A percentile compares a stretch with the other conserved stretches of the same genome.
Evolutionary conservation across 805 yeast genomes (phyloP).

Genomic region (Maudiozyma saulgeensis): DNA sequence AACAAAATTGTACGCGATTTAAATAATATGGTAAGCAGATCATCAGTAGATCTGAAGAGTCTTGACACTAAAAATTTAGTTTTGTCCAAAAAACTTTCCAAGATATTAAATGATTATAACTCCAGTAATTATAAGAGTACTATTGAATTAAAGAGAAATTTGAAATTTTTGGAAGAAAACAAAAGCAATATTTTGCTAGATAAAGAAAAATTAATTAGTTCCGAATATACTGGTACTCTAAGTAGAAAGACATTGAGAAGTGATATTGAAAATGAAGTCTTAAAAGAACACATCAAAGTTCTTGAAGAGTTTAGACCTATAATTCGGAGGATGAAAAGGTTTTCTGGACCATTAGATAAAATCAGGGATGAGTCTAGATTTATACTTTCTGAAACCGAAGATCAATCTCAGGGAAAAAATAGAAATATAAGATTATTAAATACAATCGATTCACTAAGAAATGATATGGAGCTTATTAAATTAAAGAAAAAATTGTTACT

Average conservation of each 20-base stretch:
- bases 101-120: conserved; percentile 26
- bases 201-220: conserved; percentile 34
- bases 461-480: conserved; percentile 11
- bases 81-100: conserved; percentile 29
- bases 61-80: conserved; percentile 17
- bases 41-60: neutral
- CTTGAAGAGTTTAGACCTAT: conserved; percentile 37
- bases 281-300: conserved; percentile 45
- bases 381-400: conserved; percentile 1
- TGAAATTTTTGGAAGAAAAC: conserved; percentile 29
- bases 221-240: conserved; percentile 45
- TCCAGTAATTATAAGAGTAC: conserved; percentile 23
- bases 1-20: neutral
- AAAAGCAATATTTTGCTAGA: conserved; percentile 14
- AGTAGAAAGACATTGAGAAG: conserved; percentile 52
- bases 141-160: conserved; percentile 28
- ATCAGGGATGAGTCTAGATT: conserved; percentile 13
- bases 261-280: conserved; percentile 49
- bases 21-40: neutral
- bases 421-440: conserved; percentile 16
- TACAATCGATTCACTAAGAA: conserved; percentile 12
- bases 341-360: conserved; percentile 20
- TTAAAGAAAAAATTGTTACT: conserved; percentile 45
- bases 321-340: conserved; percentile 33
- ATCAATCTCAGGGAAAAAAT: conserved; percentile 12